Evolutionary conservation across 139 green algal genomes (phyloP).

Genomic region (Chlorokybus atmophyticus): DNA sequence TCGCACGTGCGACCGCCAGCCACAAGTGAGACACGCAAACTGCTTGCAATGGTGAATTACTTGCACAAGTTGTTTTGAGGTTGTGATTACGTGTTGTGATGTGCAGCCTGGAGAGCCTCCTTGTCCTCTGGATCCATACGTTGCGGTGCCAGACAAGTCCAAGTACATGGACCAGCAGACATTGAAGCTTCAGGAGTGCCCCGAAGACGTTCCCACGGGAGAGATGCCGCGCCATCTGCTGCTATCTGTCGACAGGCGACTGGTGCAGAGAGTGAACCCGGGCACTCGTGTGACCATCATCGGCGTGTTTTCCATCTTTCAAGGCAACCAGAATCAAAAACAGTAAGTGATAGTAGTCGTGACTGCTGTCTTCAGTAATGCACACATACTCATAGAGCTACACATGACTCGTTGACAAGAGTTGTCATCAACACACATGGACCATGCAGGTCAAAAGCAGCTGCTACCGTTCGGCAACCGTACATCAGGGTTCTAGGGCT

Average conservation of each 20-base stretch:
- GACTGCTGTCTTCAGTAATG: too few species aligned
- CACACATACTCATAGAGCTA: background rate
- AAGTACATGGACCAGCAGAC: slow-evolving; percentile 92
- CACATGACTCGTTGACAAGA: background rate
- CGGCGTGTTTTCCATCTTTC: slow-evolving; percentile 85
- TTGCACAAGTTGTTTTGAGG: too few species aligned
- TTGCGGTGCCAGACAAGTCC: slow-evolving; percentile 57
- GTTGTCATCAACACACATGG: too few species aligned
- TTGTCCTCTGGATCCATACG: slow-evolving; percentile 69
- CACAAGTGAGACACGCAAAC: slow-evolving; percentile 4
- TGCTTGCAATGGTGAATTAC: too few species aligned
- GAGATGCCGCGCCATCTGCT: slow-evolving; percentile 79
- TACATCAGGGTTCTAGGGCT: slow-evolving; percentile 90
- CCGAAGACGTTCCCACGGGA: slow-evolving; percentile 86
- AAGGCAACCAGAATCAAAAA: slow-evolving; percentile 28
- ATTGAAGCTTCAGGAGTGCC: slow-evolving; percentile 93
- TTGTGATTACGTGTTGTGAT: background rate
- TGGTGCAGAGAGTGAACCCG: slow-evolving; percentile 63
- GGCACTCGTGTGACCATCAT: slow-evolving; percentile 80
- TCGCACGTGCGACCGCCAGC: slow-evolving; percentile 39
- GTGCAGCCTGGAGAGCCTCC: slow-evolving; percentile 17
- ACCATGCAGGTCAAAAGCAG: too few species aligned
- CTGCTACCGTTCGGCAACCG: slow-evolving; percentile 66
- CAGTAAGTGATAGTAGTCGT: too few species aligned
- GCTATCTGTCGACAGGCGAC: slow-evolving; percentile 64